phyloP scores from a whole-genome alignment of 805 yeast species.

The Teunomyces atbi region DNA sequence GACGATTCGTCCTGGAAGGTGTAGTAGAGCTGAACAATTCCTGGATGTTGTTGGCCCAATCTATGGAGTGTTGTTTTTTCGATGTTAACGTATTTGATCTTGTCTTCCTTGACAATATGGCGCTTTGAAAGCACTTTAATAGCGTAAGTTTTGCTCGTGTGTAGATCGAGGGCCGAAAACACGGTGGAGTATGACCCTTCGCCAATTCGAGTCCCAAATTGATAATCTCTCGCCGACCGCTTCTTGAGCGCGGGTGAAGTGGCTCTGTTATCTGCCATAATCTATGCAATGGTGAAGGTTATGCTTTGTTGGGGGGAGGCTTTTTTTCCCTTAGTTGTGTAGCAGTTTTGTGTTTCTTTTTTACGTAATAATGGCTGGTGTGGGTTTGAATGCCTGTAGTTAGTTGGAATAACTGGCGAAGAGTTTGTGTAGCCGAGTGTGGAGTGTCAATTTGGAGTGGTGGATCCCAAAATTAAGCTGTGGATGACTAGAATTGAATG shows the following conservation, averaged over 20 bases:
- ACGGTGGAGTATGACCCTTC: conserved; percentile 97
- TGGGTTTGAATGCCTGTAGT: background rate
- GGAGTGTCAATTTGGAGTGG: background rate
- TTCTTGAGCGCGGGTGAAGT: background rate
- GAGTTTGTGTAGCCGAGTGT: background rate
- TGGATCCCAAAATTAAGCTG: background rate
- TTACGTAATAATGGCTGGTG: too few species aligned
- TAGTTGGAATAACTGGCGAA: background rate
- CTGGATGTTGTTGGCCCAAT: conserved; percentile 86
- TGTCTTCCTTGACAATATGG: conserved; percentile 91
- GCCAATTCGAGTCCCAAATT: conserved; percentile 84
- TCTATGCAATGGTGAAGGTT: background rate
- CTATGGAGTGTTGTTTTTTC: conserved; percentile 88
- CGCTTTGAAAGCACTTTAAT: conserved; percentile 87
- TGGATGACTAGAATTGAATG: background rate
- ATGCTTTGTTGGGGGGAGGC: background rate
- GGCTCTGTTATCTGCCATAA: background rate
- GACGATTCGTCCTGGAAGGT: conserved; percentile 92
- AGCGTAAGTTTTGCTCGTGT: conserved; percentile 76
- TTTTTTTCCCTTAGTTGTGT: background rate
- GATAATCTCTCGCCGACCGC: conserved; percentile 77
- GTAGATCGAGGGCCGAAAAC: conserved; percentile 76
- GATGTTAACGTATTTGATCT: conserved; percentile 92
- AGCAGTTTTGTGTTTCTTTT: too few species aligned
- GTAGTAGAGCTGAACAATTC: conserved; percentile 85